Base-by-base conservation (phyloP, 768 basidiomycete genomes). In the Xerocomellus intermedius region DNA sequence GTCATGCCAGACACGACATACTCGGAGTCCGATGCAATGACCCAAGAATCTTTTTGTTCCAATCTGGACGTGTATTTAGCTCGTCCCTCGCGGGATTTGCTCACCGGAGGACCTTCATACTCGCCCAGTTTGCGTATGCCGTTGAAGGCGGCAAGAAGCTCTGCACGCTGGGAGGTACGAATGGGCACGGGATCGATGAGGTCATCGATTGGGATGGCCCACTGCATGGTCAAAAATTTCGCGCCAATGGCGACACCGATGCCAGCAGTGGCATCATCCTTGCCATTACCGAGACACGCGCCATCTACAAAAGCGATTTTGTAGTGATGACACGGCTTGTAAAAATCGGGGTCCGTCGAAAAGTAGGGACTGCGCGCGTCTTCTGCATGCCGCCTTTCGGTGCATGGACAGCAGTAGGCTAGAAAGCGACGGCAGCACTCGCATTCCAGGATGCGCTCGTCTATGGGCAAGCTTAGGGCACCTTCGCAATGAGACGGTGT, bases 241-340 rank as follows among this genome's bases (percentile, higher is more conserved):
- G 35, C 14, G 2, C 65, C 69, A 19, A 68, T 58, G 28, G 64
- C 57, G 13, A 68, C 50, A 6, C 65, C 67, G 6, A 73, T 57
- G 12, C 70, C 68, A 35, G 64, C 55, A 16, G 48, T 60, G 3
- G 69, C 73, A 12, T 37, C 54, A 70, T 37, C 22, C n/a, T 39
- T 14, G 32, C 32, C 45, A 26, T 47, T 42, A 12, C 53, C 33
- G 17, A 46, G 53, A 37, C 37, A 55, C 2, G 43, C 43, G 16
- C 32, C 55, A 19, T 41, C 51, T 3, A 46, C 38, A 6, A 46
- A 52, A 3, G 49, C 21, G 19, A 37, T 16, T 14, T 37, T 42
- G 42, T 58, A 57, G 17, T 59, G 42, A 43, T 68, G 66, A 50
- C 68, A 68, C 3, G 17, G 49, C 30, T 24, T 30, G 19, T 46